phyloP scores from a whole-genome alignment of 2,329 filamentous ascomycete species.

The Rhynchosporium graminicola region DNA sequence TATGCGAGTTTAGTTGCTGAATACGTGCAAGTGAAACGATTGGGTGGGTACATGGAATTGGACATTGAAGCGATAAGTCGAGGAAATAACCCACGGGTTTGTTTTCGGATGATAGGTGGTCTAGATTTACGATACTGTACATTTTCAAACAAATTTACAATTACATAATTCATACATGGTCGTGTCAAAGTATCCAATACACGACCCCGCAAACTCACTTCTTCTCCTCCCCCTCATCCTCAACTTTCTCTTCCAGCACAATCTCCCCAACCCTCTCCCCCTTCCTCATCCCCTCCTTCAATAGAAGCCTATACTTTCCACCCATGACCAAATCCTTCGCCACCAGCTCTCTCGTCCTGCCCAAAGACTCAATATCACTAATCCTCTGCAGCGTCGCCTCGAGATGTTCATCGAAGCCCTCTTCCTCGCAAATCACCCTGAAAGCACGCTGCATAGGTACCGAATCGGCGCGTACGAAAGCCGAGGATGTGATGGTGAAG shows the following conservation, averaged over 20 bases:
- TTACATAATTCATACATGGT: too few relatives aligned
- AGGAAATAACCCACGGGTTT: too few relatives aligned
- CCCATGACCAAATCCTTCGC: slow-evolving; percentile 90
- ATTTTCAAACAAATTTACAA: too few relatives aligned
- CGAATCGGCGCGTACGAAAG: slow-evolving; percentile 86
- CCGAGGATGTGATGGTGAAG: slow-evolving; percentile 87
- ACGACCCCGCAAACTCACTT: too few relatives aligned
- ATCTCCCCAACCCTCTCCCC: slow-evolving; percentile 36
- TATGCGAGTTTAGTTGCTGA: too few relatives aligned
- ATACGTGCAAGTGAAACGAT: too few relatives aligned
- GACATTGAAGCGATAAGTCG: too few relatives aligned
- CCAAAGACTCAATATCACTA: slow-evolving; percentile 87
- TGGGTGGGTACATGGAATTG: too few relatives aligned
- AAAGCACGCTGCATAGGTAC: slow-evolving; percentile 97
- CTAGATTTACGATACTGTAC: too few relatives aligned
- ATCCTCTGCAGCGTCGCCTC: slow-evolving; percentile 84
- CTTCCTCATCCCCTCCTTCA: slow-evolving; percentile 32
- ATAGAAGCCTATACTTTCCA: slow-evolving; percentile 71
- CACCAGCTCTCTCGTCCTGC: slow-evolving; percentile 89
- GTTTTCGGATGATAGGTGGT: too few relatives aligned
- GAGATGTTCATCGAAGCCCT: slow-evolving; percentile 80
- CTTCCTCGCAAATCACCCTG: slow-evolving; percentile 73
- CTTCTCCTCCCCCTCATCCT: slow-evolving; percentile 4
- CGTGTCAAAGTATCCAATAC: too few relatives aligned
- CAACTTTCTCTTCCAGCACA: slow-evolving; percentile 27